phyloP scores from a whole-genome alignment of 257 asterid species.

The Solanum chiquidenum region DNA sequence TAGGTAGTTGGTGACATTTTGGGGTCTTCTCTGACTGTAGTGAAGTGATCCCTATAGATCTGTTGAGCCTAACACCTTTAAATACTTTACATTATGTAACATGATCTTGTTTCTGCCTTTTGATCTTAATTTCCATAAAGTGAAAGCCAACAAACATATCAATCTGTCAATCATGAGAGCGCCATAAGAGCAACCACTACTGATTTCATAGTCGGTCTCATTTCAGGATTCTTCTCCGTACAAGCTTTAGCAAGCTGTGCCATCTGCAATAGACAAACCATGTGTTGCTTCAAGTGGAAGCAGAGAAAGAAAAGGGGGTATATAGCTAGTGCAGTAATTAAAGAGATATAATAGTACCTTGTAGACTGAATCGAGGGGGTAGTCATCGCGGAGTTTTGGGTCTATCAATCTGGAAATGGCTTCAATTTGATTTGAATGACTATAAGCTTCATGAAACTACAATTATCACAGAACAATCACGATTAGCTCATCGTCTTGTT shows the following conservation, averaged over 20 bases:
- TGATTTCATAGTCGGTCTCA: conserved; percentile 78
- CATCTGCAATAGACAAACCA: conserved; percentile 26
- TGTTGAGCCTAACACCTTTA: not conserved
- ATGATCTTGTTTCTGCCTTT: conserved; percentile 11
- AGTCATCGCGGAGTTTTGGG: conserved; percentile 64
- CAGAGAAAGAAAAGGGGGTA: not conserved
- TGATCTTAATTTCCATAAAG: conserved; percentile 62
- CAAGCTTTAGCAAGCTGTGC: conserved; percentile 78
- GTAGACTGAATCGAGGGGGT: conserved; percentile 53
- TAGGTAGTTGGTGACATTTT: too few species aligned
- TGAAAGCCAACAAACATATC: conserved; percentile 11
- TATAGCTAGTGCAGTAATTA: not conserved
- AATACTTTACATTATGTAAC: not conserved
- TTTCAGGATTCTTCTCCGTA: conserved; percentile 71
- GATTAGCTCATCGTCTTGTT: not conserved
- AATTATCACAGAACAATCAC: not conserved
- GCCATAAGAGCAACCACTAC: conserved; percentile 81
- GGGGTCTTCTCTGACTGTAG: not conserved
- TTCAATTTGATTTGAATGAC: conserved; percentile 38
- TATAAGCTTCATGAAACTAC: conserved; percentile 74
- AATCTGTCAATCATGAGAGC: conserved; percentile 66
- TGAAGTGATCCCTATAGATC: not conserved
- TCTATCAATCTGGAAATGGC: conserved; percentile 49
- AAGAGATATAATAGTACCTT: conserved; percentile 29
- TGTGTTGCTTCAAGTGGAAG: not conserved